A percentile compares a stretch with the other conserved stretches of the same genome.
Evolutionary conservation across 73 alveolate species (phyloP).

Genomic region (Blepharisma japonicum): DNA sequence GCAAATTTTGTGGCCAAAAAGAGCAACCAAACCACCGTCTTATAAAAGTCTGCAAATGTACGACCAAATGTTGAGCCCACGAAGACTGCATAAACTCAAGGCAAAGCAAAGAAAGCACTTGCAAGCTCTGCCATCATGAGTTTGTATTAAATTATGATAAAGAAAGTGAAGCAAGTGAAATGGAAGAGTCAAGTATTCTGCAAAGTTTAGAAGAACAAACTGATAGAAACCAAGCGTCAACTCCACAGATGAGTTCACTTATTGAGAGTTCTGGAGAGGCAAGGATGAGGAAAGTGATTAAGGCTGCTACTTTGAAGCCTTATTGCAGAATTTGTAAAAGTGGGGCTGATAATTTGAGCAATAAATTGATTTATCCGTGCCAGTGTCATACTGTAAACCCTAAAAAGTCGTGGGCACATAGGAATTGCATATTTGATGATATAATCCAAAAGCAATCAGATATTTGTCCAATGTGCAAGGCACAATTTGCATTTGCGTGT

Average conservation of each 20-base stretch:
- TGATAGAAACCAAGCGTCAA: not conserved
- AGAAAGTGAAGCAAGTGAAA: constrained; percentile 8
- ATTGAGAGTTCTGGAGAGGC: constrained; percentile 4
- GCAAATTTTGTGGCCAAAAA: constrained; percentile 11
- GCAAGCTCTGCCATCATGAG: too few species aligned
- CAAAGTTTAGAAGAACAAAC: not conserved
- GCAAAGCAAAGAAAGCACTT: not conserved
- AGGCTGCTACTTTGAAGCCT: constrained; percentile 10
- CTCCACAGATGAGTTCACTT: not conserved
- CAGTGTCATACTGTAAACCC: constrained; percentile 17
- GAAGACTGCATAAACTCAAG: constrained; percentile 19
- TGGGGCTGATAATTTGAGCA: not conserved
- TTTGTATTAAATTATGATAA: not conserved
- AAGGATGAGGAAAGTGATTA: constrained; percentile 2
- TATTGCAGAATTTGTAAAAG: constrained; percentile 8
- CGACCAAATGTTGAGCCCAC: not conserved
- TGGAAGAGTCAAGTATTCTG: not conserved
- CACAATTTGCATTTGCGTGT: not conserved
- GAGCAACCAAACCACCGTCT: not conserved
- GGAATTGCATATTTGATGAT: not conserved
- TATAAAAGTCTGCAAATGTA: not conserved
- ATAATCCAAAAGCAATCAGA: not conserved
- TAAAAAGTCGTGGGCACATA: constrained; percentile 14
- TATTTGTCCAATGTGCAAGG: not conserved
- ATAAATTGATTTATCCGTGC: constrained; percentile 21